phyloP scores from a whole-genome alignment of 1,284 basidiomycete species.

The Phaffia rhodozyma region DNA sequence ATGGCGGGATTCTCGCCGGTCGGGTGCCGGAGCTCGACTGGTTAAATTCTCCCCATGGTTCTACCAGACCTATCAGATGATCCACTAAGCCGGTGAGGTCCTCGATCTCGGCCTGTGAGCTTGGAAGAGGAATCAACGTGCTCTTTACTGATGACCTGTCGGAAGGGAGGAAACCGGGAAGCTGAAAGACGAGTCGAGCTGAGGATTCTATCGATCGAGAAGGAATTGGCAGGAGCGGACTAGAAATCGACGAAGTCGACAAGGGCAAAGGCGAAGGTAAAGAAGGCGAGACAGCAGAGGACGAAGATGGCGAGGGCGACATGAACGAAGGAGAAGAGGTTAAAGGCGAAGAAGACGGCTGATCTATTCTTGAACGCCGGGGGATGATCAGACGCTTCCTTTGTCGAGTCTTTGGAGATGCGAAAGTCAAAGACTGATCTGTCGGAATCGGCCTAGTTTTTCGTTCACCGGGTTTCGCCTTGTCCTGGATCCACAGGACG shows the following conservation, averaged over 20 bases:
- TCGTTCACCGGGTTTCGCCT: too few species aligned
- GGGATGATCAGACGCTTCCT: background rate
- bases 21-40: too few species aligned
- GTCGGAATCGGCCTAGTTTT: background rate
- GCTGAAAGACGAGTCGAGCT: too few species aligned
- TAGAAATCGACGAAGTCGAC: background rate
- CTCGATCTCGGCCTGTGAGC: too few species aligned
- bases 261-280: conserved; percentile 41
- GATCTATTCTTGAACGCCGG: background rate
- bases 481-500: too few species aligned
- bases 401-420: background rate
- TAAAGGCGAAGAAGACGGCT: conserved; percentile 19
- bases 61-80: too few species aligned
- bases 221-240: background rate
- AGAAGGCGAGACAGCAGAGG: conserved; percentile 54
- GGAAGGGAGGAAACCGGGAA: too few species aligned
- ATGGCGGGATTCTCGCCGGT: too few species aligned
- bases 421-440: background rate
- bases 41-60: too few species aligned
- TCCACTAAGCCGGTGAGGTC: too few species aligned
- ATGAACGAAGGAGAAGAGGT: conserved; percentile 18
- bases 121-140: too few species aligned
- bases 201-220: background rate
- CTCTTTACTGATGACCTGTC: too few species aligned
- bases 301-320: conserved; percentile 51